Percentiles rank a stretch among this genome's conserved stretches.
Conservation (phyloP, 139 green algal genomes). For the Chlorella sp. region DNA sequence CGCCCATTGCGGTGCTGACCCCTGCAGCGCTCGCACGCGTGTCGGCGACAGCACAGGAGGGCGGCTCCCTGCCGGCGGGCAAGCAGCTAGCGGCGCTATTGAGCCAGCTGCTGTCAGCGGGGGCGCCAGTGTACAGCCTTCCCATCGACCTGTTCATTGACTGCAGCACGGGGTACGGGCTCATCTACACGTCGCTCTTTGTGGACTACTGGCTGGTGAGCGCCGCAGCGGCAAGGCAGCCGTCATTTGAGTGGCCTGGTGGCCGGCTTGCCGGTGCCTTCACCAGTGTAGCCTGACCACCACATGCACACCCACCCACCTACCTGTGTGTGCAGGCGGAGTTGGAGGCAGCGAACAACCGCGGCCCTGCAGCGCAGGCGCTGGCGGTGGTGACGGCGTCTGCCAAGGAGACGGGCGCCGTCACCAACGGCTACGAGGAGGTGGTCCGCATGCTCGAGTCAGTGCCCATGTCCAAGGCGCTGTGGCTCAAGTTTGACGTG, state of each 20-base stretch:
- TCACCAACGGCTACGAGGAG: background rate
- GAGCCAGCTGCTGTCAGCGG: background rate
- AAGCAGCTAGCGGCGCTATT: slow-evolving; percentile 3
- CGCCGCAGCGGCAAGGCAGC: too few relatives aligned
- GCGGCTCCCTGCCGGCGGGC: too few relatives aligned
- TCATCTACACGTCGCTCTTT: background rate
- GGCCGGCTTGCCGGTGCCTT: too few relatives aligned
- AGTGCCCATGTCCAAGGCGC: background rate
- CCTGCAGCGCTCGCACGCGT: too few relatives aligned
- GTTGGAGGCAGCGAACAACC: background rate
- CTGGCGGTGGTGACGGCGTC: background rate
- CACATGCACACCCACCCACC: too few relatives aligned
- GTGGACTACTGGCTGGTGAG: slow-evolving; percentile 7
- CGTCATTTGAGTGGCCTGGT: too few relatives aligned
- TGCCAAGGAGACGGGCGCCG: background rate
- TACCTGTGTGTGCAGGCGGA: background rate
- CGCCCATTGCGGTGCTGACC: slow-evolving; percentile 2
- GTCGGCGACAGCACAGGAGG: too few relatives aligned
- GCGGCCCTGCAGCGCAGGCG: background rate
- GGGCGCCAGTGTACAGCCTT: slow-evolving; percentile 2
- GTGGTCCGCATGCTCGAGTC: background rate
- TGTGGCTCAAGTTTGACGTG: slow-evolving; percentile 1
- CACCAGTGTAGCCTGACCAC: too few relatives aligned
- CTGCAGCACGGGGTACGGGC: background rate
- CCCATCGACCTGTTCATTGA: slow-evolving; percentile 2